Conservation (phyloP, 2,329 filamentous ascomycete species). For the Ascomycota sp. region DNA sequence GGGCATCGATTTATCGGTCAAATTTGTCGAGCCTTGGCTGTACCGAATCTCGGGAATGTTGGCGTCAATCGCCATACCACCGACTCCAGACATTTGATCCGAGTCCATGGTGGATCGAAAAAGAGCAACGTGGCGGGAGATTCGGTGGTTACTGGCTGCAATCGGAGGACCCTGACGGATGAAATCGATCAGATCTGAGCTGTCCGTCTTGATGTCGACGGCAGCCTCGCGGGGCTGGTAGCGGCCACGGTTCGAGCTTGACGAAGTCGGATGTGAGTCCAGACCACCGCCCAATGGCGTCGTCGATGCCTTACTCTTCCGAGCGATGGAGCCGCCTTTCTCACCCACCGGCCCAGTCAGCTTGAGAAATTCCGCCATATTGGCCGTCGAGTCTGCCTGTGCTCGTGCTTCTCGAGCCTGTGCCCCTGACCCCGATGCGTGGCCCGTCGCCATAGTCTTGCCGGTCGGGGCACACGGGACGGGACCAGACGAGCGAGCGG, state of each 20-base stretch:
- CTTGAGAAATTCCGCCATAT: conserved; percentile 80
- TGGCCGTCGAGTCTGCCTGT: conserved; percentile 49
- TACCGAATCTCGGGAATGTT: conserved; percentile 33
- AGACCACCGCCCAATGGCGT: conserved; percentile 16
- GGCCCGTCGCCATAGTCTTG: conserved; percentile 5
- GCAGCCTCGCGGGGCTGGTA: conserved; percentile 54
- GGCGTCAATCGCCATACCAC: conserved; percentile 36
- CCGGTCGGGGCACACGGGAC: conserved; percentile 7
- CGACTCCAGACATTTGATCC: conserved; percentile 43
- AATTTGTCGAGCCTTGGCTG: conserved; percentile 33
- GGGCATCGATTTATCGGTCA: conserved; percentile 35
- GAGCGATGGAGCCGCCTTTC: conserved; percentile 14
- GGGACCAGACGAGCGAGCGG: conserved; percentile 4
- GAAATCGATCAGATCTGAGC: conserved; percentile 84
- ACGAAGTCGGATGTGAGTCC: conserved; percentile 17
- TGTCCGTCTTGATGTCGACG: conserved; percentile 41
- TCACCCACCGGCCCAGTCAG: conserved; percentile 53
- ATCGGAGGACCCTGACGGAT: conserved; percentile 69
- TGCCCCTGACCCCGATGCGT: conserved; percentile 7
- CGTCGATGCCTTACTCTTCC: conserved; percentile 12
- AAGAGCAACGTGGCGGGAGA: conserved; percentile 64
- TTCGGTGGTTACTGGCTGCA: conserved; percentile 40
- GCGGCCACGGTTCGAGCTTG: conserved; percentile 25
- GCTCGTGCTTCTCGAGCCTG: conserved; percentile 53
- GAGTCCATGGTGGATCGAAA: conserved; percentile 76